A percentile compares a stretch with the other conserved stretches of the same genome.
Evolutionary conservation across 1,139 yeast genomes (phyloP).

Genomic region (Candida tetrigidarum): DNA sequence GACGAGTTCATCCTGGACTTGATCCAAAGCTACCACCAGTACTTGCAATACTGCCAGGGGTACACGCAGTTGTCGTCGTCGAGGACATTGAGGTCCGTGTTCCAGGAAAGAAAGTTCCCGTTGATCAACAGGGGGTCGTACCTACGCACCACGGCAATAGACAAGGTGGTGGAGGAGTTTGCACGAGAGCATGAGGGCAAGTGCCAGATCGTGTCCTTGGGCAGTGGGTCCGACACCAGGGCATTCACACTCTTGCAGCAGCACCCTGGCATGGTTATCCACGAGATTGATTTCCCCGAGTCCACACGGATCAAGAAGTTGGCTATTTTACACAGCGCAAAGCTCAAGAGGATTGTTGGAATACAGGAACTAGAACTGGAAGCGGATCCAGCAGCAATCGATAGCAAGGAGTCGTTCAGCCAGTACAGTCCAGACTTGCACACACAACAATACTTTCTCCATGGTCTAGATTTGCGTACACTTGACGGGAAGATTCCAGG

Average conservation of each 20-base stretch:
- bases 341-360: slow-evolving; percentile 25
- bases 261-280: slow-evolving; percentile 40
- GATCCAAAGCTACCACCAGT: slow-evolving; percentile 41
- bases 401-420: slow-evolving; percentile 28
- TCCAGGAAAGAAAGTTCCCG: slow-evolving; percentile 63
- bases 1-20: slow-evolving; percentile 56
- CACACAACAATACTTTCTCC: slow-evolving; percentile 53
- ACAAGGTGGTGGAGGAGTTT: slow-evolving; percentile 55
- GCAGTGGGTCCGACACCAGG: slow-evolving; percentile 97
- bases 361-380: too few relatives aligned
- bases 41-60: slow-evolving; percentile 43
- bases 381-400: slow-evolving; percentile 16
- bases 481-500: slow-evolving; percentile 18
- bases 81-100: slow-evolving; percentile 44
- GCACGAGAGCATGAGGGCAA: slow-evolving; percentile 28
- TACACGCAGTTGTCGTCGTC: slow-evolving; percentile 44
- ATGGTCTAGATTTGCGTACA: slow-evolving; percentile 59
- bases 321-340: slow-evolving; percentile 43
- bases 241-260: slow-evolving; percentile 52
- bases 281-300: slow-evolving; percentile 78
- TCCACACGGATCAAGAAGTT: slow-evolving; percentile 63
- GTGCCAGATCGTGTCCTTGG: slow-evolving; percentile 77
- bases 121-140: slow-evolving; percentile 84
- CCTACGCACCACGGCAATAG: slow-evolving; percentile 69
- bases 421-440: slow-evolving; percentile 36